Evolutionary conservation across 768 basidiomycete genomes (phyloP), one percentile per base, ranked within the genome.

Genomic region (Boletus reticulatus): DNA sequence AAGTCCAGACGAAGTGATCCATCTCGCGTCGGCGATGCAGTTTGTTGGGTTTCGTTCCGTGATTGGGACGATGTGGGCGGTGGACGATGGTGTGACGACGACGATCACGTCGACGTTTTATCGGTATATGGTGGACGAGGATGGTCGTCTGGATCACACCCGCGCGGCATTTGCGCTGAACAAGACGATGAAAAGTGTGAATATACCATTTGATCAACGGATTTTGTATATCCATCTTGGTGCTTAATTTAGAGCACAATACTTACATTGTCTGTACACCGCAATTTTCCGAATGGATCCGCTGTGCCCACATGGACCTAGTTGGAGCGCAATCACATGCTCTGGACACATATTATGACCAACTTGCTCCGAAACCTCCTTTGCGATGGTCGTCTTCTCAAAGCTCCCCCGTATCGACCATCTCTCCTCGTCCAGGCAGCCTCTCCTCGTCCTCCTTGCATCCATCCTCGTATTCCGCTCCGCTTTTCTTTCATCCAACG

Each of bases 381-480:
- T 1, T 22, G 22, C 22, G 22, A 67, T 64, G 65, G 55, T 6
- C 16, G 65, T 58, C 65, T 20, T 62, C 11, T 64, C 65, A 0
- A 67, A 50, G 42, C 34, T 34, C 34, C 34, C 13, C 34, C 34
- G 12, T 6, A 34, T 34, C 34, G 34, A 34, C 34, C 34, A 34
- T 13, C 12, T 34, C 1, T 34, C 34, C 13, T 34, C 34, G 11
- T 34, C 34, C 27, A 27, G 27, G 34, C 34, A 34, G 34, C 34
- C 34, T 34, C 38, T 39, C 16, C 34, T 82, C 16, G 51, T 83
- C 55, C 63, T 81, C 31, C 53, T 82, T 13, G 75, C 78, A 10
- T 64, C 77, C 17, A 24, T 83, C 13, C 70, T 85, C n/a, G 68
- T 86, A 19, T 70, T 86, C 9, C 79, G 85, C 13, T 76, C 80